Evolutionary conservation across 306 rosid species (phyloP).

Genomic region (Vigna trinervia): DNA sequence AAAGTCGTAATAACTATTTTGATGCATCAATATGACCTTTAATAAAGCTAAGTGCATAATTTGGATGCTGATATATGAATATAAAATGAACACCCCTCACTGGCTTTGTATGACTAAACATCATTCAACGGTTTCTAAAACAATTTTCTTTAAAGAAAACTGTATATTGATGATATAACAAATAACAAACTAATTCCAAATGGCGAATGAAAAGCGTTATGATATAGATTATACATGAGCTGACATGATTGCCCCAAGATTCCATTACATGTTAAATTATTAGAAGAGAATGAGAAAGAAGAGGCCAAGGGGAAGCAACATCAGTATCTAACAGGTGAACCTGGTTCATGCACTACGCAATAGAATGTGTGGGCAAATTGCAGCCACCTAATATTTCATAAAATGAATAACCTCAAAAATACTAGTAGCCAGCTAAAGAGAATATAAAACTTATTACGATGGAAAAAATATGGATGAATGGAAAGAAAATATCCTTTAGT

Average conservation of each 20-base stretch:
- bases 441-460: background rate
- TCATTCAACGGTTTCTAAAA: background rate
- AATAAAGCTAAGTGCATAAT: background rate
- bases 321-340: background rate
- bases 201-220: background rate
- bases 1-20: too few relatives aligned
- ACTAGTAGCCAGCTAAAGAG: slow-evolving; percentile 20
- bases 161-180: background rate
- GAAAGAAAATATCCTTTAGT: slow-evolving; percentile 54
- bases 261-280: background rate
- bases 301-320: background rate
- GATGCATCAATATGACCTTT: too few relatives aligned
- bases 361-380: slow-evolving; percentile 45
- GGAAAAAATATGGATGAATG: slow-evolving; percentile 66
- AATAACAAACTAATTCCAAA: background rate
- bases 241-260: background rate
- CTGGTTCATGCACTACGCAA: background rate
- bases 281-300: background rate
- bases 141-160: too few relatives aligned
- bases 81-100: too few relatives aligned
- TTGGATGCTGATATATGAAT: background rate
- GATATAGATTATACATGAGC: background rate
- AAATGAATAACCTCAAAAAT: slow-evolving; percentile 36
- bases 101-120: too few relatives aligned
- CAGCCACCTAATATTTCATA: slow-evolving; percentile 42